Conservation (phyloP, 805 yeast genomes). For the Wickerhamomyces hampshirensis region DNA sequence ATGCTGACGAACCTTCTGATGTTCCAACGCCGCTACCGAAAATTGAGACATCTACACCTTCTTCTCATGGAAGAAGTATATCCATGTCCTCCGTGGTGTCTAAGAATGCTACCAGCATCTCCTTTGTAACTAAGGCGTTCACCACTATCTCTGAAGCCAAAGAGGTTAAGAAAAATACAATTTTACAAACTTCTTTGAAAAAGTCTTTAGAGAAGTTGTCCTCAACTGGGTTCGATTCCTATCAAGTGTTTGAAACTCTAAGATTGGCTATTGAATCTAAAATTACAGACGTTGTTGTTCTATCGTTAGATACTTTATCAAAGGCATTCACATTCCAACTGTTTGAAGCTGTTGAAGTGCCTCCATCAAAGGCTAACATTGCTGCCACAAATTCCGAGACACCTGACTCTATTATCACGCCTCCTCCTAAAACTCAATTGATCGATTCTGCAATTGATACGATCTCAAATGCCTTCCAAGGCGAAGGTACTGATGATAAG, state of each 20-base stretch:
- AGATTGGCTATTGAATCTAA: constrained; percentile 68
- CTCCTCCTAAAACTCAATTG: constrained; percentile 50
- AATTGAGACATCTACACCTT: constrained; percentile 9
- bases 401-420: constrained; percentile 38
- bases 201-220: constrained; percentile 26
- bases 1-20: constrained; percentile 11
- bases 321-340: constrained; percentile 84
- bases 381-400: constrained; percentile 16
- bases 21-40: constrained; percentile 18
- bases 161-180: constrained; percentile 50
- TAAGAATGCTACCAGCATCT: constrained; percentile 28
- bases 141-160: constrained; percentile 52
- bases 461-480: constrained; percentile 79
- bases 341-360: constrained; percentile 54
- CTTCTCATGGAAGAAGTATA: constrained; percentile 17
- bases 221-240: constrained; percentile 36
- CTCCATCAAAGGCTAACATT: constrained; percentile 35
- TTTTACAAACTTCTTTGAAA: constrained; percentile 28
- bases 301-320: constrained; percentile 80
- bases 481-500: constrained; percentile 86
- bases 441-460: constrained; percentile 83
- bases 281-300: constrained; percentile 58
- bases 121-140: constrained; percentile 53
- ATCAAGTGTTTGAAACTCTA: constrained; percentile 71
- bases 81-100: constrained; percentile 19